These are phyloP conservation scores for Daldinia concentrica DNA, from an alignment of 495 filamentous ascomycete genomes.

Conservation along the genomic window DNA sequence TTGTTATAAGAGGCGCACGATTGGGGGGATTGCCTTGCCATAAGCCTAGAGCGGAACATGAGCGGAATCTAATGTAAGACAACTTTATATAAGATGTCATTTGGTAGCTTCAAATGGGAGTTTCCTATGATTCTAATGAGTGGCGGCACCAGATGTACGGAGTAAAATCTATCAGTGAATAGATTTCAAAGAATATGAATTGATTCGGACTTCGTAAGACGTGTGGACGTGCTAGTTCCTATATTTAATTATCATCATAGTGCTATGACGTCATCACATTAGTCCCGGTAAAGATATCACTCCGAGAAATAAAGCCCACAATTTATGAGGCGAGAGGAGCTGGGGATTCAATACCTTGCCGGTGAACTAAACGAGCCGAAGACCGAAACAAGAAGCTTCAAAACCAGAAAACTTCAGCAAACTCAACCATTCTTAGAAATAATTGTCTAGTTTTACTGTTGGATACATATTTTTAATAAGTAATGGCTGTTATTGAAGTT, in stretches of 20 bases:
- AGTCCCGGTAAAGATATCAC: background rate
- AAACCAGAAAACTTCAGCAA: background rate
- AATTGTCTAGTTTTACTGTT: background rate
- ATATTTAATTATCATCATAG: background rate
- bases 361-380: constrained; percentile 9
- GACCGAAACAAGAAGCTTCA: background rate
- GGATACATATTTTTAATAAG: background rate
- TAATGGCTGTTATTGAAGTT: background rate
- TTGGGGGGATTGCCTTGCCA: background rate
- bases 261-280: background rate
- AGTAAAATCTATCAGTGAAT: background rate
- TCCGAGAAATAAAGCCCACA: background rate
- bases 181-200: background rate
- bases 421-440: background rate
- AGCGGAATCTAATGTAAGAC: background rate
- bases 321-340: background rate
- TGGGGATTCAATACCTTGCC: background rate
- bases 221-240: too few species aligned
- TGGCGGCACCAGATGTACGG: background rate
- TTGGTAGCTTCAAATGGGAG: too few species aligned
- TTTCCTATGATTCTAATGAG: background rate
- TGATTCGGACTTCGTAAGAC: background rate
- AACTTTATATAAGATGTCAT: background rate
- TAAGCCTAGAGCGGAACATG: background rate
- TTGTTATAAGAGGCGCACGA: too few species aligned